phyloP scores from a whole-genome alignment of 805 yeast species.

The Vanderwaltozyma yarrowii region DNA sequence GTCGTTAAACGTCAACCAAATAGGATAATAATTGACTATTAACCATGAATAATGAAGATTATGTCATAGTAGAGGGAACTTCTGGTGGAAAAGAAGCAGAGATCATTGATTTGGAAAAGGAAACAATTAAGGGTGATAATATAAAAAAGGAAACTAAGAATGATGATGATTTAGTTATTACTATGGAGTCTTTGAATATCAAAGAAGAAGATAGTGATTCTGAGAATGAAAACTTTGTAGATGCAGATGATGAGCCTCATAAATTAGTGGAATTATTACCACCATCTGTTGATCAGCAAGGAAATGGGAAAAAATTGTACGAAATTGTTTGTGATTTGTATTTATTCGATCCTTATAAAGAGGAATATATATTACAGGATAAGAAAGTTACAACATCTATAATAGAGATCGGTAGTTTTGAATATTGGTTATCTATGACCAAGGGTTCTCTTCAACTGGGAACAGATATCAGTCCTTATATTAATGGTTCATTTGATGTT shows the following conservation, averaged over 20 bases:
- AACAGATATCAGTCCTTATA: slow-evolving; percentile 34
- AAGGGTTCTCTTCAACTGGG: slow-evolving; percentile 29
- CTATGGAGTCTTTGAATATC: background rate
- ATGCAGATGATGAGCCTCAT: slow-evolving; percentile 29
- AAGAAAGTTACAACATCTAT: slow-evolving; percentile 30
- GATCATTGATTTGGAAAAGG: too few species aligned
- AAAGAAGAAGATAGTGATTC: slow-evolving; percentile 45
- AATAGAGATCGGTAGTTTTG: slow-evolving; percentile 38
- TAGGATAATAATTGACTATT: too few species aligned
- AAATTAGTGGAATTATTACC: background rate
- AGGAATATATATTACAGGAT: slow-evolving; percentile 38
- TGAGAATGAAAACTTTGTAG: slow-evolving; percentile 39
- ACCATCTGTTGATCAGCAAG: background rate
- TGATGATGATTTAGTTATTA: background rate
- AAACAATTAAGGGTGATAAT: too few species aligned
- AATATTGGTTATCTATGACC: slow-evolving; percentile 42
- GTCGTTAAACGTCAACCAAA: too few species aligned
- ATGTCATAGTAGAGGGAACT: too few species aligned
- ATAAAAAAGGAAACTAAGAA: too few species aligned
- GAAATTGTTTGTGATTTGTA: slow-evolving; percentile 35
- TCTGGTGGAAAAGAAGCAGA: too few species aligned
- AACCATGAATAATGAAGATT: too few species aligned
- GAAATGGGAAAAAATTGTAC: background rate
- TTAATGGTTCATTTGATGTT: slow-evolving; percentile 60
- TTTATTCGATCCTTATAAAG: slow-evolving; percentile 44